Conservation (phyloP, 768 basidiomycete genomes). For the Lentinula sp. region DNA sequence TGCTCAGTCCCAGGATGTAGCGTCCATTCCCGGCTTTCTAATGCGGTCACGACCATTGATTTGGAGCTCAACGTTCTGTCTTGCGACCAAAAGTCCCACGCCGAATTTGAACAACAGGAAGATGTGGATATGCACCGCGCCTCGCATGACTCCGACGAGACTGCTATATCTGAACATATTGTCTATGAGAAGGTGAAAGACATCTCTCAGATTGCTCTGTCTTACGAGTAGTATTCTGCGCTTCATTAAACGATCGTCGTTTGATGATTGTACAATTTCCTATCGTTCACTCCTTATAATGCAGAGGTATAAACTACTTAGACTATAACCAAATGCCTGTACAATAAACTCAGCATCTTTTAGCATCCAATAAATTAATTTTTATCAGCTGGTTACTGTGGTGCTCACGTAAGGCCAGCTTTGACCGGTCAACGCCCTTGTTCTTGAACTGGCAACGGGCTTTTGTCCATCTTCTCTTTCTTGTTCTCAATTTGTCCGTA, state of each 20-base stretch:
- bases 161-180: background rate
- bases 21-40: constrained; percentile 1
- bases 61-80: background rate
- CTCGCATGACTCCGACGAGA: background rate
- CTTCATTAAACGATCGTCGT: background rate
- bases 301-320: background rate
- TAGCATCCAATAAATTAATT: background rate
- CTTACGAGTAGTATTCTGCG: background rate
- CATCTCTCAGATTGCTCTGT: background rate
- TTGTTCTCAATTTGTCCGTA: background rate
- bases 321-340: background rate
- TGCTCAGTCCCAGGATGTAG: constrained; percentile 10
- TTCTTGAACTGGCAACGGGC: background rate
- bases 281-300: background rate
- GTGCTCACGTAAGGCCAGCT: background rate
- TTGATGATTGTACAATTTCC: background rate
- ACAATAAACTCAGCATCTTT: background rate
- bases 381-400: background rate
- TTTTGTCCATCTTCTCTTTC: background rate
- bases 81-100: background rate
- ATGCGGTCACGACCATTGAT: background rate
- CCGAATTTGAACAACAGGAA: background rate
- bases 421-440: background rate
- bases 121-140: background rate
- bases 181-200: background rate